Evolutionary conservation across 2,329 filamentous ascomycete species (phyloP).

Genomic region (Xenoacremonium recifei): DNA sequence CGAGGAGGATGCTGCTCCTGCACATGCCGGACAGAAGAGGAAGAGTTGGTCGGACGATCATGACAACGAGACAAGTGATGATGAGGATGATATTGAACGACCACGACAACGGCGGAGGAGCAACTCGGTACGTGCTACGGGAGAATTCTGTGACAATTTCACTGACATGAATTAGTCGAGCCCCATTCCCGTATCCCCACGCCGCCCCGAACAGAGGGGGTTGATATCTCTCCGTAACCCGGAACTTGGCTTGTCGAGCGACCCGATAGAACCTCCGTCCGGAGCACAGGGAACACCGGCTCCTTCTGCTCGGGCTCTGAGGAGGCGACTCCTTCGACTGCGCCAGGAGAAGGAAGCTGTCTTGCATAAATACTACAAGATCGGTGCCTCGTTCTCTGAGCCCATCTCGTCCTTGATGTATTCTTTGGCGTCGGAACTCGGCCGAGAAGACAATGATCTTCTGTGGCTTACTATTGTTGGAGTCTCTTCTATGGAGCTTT

Average conservation of each 20-base stretch:
- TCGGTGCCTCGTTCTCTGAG: slow-evolving; percentile 89
- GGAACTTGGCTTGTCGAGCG: slow-evolving; percentile 46
- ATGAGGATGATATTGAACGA: slow-evolving; percentile 72
- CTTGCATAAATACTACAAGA: slow-evolving; percentile 78
- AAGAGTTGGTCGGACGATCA: slow-evolving; percentile 75
- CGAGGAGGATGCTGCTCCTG: slow-evolving; percentile 45
- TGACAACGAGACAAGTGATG: slow-evolving; percentile 69
- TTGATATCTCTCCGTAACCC: slow-evolving; percentile 55
- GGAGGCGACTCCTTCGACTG: slow-evolving; percentile 71
- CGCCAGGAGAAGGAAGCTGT: slow-evolving; percentile 74
- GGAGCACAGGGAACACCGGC: slow-evolving; percentile 58
- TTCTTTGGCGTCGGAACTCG: slow-evolving; percentile 89
- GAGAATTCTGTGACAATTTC: not conserved
- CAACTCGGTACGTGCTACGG: slow-evolving; percentile 66
- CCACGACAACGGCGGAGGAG: slow-evolving; percentile 80
- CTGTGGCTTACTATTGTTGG: slow-evolving; percentile 95
- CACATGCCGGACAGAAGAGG: slow-evolving; percentile 63
- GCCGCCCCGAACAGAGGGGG: slow-evolving; percentile 58
- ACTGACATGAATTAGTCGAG: slow-evolving; percentile 49
- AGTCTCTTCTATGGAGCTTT: slow-evolving; percentile 89
- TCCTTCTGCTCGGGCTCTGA: slow-evolving; percentile 69
- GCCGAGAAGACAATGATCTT: slow-evolving; percentile 93
- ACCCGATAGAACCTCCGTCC: slow-evolving; percentile 52
- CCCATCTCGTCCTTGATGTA: slow-evolving; percentile 94
- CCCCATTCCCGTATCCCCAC: slow-evolving; percentile 64